Evolutionary conservation across 768 basidiomycete species (phyloP).

Genomic region (Suillus decipiens): DNA sequence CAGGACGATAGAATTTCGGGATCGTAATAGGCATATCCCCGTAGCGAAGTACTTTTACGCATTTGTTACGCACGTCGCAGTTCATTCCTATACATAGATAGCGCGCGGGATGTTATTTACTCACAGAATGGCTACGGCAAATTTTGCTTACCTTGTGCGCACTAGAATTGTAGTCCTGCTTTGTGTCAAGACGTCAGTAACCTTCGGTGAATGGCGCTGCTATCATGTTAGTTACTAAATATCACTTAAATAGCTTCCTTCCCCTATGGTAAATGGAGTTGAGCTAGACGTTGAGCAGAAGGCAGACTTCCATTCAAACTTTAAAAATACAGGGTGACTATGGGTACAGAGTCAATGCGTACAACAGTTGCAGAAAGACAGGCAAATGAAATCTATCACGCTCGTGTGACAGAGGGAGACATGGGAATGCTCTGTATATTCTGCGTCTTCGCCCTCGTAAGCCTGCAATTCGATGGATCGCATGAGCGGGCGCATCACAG

Average conservation of each 20-base stretch:
- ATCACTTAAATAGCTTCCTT: neutral
- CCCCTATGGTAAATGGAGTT: neutral
- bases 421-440: constrained; percentile 17
- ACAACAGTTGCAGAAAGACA: neutral
- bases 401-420: constrained; percentile 16
- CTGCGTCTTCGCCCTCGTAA: constrained; percentile 15
- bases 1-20: neutral
- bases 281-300: neutral
- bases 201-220: neutral
- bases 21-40: neutral
- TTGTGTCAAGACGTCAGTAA: neutral
- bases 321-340: constrained; percentile 1
- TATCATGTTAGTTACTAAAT: neutral
- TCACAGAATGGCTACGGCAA: no score
- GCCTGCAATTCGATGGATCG: constrained; percentile 16
- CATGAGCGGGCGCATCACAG: neutral
- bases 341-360: neutral
- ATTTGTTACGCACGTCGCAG: neutral
- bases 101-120: no score
- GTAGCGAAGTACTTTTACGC: neutral
- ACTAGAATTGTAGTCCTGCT: neutral
- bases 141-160: neutral
- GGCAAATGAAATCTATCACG: constrained; percentile 13
- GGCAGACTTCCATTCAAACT: neutral
- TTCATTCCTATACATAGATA: neutral